Base-by-base conservation (phyloP, 768 basidiomycete species). In the Mycena alexandri region DNA sequence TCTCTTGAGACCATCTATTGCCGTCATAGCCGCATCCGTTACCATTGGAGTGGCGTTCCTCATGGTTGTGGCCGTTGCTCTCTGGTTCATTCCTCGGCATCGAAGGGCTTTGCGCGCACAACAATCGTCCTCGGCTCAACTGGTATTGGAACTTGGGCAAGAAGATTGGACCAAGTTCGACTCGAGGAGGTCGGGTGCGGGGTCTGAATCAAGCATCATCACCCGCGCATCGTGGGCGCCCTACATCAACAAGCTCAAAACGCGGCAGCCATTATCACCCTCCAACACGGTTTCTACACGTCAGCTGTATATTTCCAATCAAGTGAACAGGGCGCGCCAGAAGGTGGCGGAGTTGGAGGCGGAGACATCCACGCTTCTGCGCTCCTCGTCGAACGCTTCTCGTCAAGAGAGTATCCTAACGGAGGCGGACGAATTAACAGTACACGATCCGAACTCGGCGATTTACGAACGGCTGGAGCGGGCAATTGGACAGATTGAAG, bases 301-400 rank as follows among this genome's bases (percentile, higher is more conserved):
- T 3, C 48, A 62, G 55, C 42, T 63, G 42, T 68, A 68, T 34
- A 63, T 68, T 25, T 68, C 67, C 17, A 68, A 68, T 33, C 50
- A 68, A 55, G 34, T 58, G 1, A 29, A 57, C 22, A 50, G 61
- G 17, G 61, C 56, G 1, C 61, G 57, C 2, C 46, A 63, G 24
- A 54, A 63, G 29, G 55, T 57, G 21, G 24, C 22, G 7, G 67
- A 68, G 42, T 24, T 68, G 12, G 67, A 68, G 16, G 38, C 38
- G 10, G 60, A 61, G 50, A 16, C 33, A 24, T 52, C 51, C 8
- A 34, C 33, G n/a, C n/a, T n/a, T n/a, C n/a, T n/a, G n/a, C n/a
- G n/a, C n/a, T n/a, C n/a, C n/a, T n/a, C n/a, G n/a, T n/a, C n/a
- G n/a, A n/a, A n/a, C n/a, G n/a, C n/a, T n/a, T n/a, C n/a, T n/a